Base-by-base conservation (phyloP, 768 basidiomycete species). In the Russula sp. region DNA sequence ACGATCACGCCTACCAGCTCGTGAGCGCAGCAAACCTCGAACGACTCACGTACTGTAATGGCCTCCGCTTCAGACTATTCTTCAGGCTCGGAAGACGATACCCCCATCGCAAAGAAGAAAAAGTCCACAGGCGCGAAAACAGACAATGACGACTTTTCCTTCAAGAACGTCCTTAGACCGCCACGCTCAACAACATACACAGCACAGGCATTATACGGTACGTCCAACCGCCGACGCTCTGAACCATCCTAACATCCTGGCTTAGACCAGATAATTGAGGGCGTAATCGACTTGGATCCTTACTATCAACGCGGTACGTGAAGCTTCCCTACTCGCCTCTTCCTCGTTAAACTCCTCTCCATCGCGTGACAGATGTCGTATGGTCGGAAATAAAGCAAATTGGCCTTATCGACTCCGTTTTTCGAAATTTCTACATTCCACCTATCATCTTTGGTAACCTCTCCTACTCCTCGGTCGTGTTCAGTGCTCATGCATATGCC, bases 371-470 rank as follows among this genome's bases (percentile, higher is more conserved):
- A 88, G 87, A 79, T 57, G 76, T 88, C 52, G 87, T 89, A 13
- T 89, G 87, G 88, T 75, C 77, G 8, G 84, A 85, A 48, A 63
- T 72, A 48, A 87, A 88, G 67, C 86, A 88, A 63, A 76, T 77
- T 14, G 80, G 77, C 8, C 76, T 89, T 8, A 84, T 89, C 52
- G 87, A 89, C 66, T 88, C 87, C 0, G 61, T 87, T 5, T 75
- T 88, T 55, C 78, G 81, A 57, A 85, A 87, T 69, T 87, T 82
- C 70, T 85, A 86, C 51, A 80, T 89, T 9, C 88, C 87, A 0
- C 86, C 85, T 1, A 76, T 89, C 46, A 82, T 89, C 24, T 87
- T 89, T 66, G 79, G 87, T 87, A 61, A 7, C 79, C 63, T 11
- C 44, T 20, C n/a, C 10, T 13, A 8, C 2, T 46, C 5, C n/a